Evolutionary conservation across 306 rosid species (phyloP).

Genomic region (Medicago lupulina): DNA sequence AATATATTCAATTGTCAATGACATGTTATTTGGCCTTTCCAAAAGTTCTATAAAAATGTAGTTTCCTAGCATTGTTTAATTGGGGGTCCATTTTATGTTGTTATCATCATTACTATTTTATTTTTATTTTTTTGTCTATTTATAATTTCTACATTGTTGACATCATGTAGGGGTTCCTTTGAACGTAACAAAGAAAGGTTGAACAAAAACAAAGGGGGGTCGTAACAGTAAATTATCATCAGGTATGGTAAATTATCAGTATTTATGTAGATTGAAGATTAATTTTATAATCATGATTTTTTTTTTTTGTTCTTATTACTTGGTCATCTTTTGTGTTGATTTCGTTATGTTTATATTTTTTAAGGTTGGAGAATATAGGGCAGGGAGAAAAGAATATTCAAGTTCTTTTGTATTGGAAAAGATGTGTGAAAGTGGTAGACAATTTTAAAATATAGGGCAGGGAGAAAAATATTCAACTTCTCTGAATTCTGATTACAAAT

Average conservation of each 20-base stretch:
- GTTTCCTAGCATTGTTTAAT: neutral
- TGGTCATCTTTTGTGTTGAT: conserved; percentile 3
- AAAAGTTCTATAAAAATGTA: neutral
- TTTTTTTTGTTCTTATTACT: neutral
- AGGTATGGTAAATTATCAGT: conserved; percentile 26
- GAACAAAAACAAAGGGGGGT: conserved; percentile 25
- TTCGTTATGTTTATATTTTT: conserved; percentile 13
- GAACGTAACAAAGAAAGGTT: conserved; percentile 24
- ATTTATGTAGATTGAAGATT: no score
- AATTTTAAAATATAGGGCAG: conserved; percentile 19
- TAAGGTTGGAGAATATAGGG: conserved; percentile 39
- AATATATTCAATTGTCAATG: neutral
- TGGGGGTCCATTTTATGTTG: conserved; percentile 9
- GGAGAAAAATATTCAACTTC: conserved; percentile 14
- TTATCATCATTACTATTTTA: conserved; percentile 9
- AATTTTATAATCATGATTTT: no score
- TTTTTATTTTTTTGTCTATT: conserved; percentile 21
- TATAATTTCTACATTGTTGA: conserved; percentile 24
- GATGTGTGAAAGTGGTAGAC: conserved; percentile 26
- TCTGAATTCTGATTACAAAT: neutral
- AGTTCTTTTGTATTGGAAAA: neutral
- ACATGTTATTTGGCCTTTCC: conserved; percentile 2
- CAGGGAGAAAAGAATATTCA: no score
- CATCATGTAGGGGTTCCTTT: conserved; percentile 49
- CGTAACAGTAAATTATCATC: neutral